Evolutionary conservation across 2,329 filamentous ascomycete genomes (phyloP), one percentile per base, ranked within the genome.

Genomic region (Ramularia endophylla): DNA sequence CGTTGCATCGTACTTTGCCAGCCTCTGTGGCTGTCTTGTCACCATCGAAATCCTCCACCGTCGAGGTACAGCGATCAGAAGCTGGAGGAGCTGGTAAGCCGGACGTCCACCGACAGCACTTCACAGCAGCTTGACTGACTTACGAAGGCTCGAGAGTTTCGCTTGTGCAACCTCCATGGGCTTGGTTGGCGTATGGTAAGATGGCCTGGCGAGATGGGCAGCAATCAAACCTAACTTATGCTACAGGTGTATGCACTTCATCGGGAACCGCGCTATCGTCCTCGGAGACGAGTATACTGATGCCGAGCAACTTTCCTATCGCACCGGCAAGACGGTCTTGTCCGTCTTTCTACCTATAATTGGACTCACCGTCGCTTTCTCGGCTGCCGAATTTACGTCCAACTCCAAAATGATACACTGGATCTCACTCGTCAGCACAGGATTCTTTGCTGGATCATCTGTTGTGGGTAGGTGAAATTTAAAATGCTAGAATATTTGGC

Each of bases 11-110:
- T 83, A 77, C 53, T 65, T 83, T 31, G 72, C 82, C 51, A 92
- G 87, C 57, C 78, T 85, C 48, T 69, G 85, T 50, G 88, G 88
- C 47, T 82, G 85, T 36, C 74, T 79, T 37, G 87, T 87, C 3
- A 89, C 87, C 0, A 71, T 94, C 22, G 88, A 94, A 62, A 68
- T 94, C 44, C 78, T 94, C 38, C 85, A 92, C 59, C 72, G 85
- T 44, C 50, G 58, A 31, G 58, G 53, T 6, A 61, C 58, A 2
- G 55, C 56, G 5, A 41, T 61, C 4, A 45, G 47, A 11, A 61
- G 53, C 31, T 44, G 48, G 50, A 51, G 58, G 36, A 60, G 57
- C 44, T 62, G 59, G 58, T 59, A 38, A 46, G 55, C 45, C 8
- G n/a, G 13, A 13, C 19, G n/a, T 18, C n/a, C n/a, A n/a, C n/a